Evolutionary conservation across 2,329 filamentous ascomycete genomes (phyloP).

Genomic region (Aureobasidium sp.): DNA sequence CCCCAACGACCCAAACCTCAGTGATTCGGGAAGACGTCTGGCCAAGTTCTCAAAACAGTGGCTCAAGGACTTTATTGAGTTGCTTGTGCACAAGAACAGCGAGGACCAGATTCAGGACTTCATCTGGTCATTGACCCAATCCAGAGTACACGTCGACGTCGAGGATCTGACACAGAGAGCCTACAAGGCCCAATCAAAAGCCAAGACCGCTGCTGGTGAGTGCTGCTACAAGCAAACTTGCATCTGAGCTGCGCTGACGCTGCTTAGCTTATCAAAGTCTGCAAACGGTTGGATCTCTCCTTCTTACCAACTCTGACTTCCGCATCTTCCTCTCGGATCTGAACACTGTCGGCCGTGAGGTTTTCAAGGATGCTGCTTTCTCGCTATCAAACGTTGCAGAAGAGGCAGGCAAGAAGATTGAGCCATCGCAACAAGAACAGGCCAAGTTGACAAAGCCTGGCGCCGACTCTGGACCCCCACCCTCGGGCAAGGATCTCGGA

Average conservation of each 20-base stretch:
- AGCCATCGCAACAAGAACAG: constrained; percentile 56
- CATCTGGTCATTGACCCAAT: constrained; percentile 72
- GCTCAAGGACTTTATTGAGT: constrained; percentile 70
- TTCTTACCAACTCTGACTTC: constrained; percentile 86
- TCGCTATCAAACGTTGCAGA: constrained; percentile 68
- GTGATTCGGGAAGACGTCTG: constrained; percentile 65
- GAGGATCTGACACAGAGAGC: constrained; percentile 54
- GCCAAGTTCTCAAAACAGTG: constrained; percentile 63
- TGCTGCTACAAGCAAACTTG: constrained; percentile 12
- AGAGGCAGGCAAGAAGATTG: constrained; percentile 62
- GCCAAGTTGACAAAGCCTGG: constrained; percentile 45
- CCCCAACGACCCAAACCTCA: constrained; percentile 64
- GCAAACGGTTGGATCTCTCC: constrained; percentile 71
- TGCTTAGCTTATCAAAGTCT: constrained; percentile 65
- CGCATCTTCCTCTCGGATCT: constrained; percentile 76
- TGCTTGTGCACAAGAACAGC: constrained; percentile 73
- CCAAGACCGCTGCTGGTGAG: constrained; percentile 62
- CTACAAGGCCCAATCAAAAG: constrained; percentile 54
- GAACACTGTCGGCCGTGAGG: constrained; percentile 66
- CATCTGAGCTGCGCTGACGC: constrained; percentile 17
- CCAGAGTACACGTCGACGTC: constrained; percentile 60
- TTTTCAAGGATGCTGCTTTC: constrained; percentile 79
- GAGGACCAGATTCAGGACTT: constrained; percentile 85
- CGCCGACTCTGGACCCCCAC: constrained; percentile 42
- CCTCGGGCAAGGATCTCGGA: constrained; percentile 54